These are phyloP conservation scores for Erodium maritimum DNA, from an alignment of 345 rosid species.

Conservation along the genomic window DNA sequence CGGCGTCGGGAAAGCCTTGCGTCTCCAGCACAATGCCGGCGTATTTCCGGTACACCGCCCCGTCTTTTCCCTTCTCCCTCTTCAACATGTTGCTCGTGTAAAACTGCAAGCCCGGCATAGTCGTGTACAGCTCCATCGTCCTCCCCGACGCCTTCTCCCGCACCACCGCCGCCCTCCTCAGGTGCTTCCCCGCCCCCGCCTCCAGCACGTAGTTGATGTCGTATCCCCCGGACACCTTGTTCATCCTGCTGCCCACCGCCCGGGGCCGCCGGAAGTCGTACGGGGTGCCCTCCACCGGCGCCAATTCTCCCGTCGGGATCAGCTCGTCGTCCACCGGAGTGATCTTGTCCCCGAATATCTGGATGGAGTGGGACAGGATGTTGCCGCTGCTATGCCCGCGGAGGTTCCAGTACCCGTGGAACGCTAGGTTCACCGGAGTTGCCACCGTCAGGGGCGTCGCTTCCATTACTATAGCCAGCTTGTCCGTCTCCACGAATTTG, in stretches of 20 bases:
- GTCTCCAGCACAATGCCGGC: constrained; percentile 65
- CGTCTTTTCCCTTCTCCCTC: constrained; percentile 38
- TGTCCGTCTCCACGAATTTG: constrained; percentile 33
- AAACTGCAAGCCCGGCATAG: constrained; percentile 62
- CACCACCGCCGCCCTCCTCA: constrained; percentile 46
- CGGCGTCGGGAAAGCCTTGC: constrained; percentile 76
- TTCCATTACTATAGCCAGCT: constrained; percentile 42
- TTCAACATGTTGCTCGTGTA: constrained; percentile 48
- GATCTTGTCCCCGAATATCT: constrained; percentile 29
- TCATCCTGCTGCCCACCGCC: constrained; percentile 34
- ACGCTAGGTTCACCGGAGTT: constrained; percentile 68
- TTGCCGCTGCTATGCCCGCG: constrained; percentile 51
- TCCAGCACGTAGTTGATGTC: constrained; percentile 70
- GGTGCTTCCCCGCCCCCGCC: constrained; percentile 12
- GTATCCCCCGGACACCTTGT: constrained; percentile 43
- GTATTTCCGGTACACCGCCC: constrained; percentile 31
- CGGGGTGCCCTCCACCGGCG: constrained; percentile 31
- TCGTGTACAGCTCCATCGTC: constrained; percentile 66
- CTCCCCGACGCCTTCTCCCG: constrained; percentile 46
- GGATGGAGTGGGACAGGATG: constrained; percentile 52
- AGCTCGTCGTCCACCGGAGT: constrained; percentile 66
- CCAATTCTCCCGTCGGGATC: constrained; percentile 64
- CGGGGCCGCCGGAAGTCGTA: constrained; percentile 49
- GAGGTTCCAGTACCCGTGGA: constrained; percentile 83
- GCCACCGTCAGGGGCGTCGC: constrained; percentile 44